A percentile compares a stretch with the other conserved stretches of the same genome.
Evolutionary conservation across 1,284 basidiomycete genomes (phyloP).

Genomic region (Pyrrhoderma noxium): DNA sequence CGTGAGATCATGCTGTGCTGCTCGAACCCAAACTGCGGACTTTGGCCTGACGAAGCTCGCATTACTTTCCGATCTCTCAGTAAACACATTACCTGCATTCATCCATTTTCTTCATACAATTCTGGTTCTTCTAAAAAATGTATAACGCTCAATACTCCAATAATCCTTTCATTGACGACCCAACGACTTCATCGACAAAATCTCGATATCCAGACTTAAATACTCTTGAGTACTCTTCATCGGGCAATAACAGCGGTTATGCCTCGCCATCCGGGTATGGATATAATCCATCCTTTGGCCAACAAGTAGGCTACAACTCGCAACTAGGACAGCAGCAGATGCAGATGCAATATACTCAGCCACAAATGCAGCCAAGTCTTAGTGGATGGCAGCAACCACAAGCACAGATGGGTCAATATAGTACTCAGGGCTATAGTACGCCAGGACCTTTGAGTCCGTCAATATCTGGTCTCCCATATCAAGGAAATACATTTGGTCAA

Average conservation of each 20-base stretch:
- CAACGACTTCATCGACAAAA: slow-evolving; percentile 30
- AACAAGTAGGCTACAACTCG: slow-evolving; percentile 19
- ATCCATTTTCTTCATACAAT: too few species aligned
- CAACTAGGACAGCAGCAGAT: slow-evolving; percentile 23
- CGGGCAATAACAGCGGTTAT: background rate
- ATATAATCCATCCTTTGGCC: slow-evolving; percentile 15
- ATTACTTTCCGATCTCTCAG: too few species aligned
- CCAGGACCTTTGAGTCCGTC: slow-evolving; percentile 29
- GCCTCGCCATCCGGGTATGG: slow-evolving; percentile 13
- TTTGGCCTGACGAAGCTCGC: too few species aligned
- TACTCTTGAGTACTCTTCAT: slow-evolving; percentile 10
- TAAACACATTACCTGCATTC: too few species aligned
- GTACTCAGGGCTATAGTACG: slow-evolving; percentile 29
- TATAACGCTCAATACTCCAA: slow-evolving; percentile 28
- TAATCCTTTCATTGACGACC: slow-evolving; percentile 49
- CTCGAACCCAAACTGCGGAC: too few species aligned
- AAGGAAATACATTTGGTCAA: slow-evolving; percentile 28
- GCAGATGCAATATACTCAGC: slow-evolving; percentile 14
- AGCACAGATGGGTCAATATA: slow-evolving; percentile 23
- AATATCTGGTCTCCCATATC: slow-evolving; percentile 25
- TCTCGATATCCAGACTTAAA: slow-evolving; percentile 47
- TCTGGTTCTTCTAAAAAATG: too few species aligned
- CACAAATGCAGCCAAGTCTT: slow-evolving; percentile 13
- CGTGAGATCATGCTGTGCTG: too few species aligned
- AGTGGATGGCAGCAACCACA: slow-evolving; percentile 14